A percentile compares a stretch with the other conserved stretches of the same genome.
phyloP scores from a whole-genome alignment of 2,329 filamentous ascomycete species.

The Diplocarpon mali region DNA sequence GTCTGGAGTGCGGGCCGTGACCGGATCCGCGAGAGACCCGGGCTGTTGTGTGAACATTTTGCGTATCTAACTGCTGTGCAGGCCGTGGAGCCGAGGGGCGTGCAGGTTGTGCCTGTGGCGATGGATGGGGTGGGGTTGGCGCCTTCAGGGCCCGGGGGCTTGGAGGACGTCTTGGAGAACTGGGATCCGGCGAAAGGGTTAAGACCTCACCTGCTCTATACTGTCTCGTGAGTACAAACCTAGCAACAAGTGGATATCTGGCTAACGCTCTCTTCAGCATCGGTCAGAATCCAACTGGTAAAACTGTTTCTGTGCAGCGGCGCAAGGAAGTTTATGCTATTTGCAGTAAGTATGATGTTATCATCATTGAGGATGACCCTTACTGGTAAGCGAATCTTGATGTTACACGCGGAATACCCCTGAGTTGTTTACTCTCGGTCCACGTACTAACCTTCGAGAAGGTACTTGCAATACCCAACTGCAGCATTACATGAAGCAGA shows the following conservation, averaged over 20 bases:
- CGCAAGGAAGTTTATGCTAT: conserved; percentile 70
- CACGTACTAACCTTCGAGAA: too few species aligned
- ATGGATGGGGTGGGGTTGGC: conserved; percentile 74
- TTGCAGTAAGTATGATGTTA: conserved; percentile 73
- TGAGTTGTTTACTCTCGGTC: too few species aligned
- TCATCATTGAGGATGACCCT: conserved; percentile 89
- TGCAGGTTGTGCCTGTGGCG: conserved; percentile 63
- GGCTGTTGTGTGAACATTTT: conserved; percentile 68
- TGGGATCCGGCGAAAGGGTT: conserved; percentile 70
- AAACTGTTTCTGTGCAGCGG: conserved; percentile 60
- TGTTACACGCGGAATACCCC: too few species aligned
- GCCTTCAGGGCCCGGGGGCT: conserved; percentile 58
- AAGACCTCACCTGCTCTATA: conserved; percentile 78
- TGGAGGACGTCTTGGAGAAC: conserved; percentile 67
- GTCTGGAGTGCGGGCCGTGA: conserved; percentile 62
- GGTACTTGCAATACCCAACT: conserved; percentile 74
- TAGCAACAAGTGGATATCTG: conserved; percentile 2
- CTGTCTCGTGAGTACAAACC: conserved; percentile 58
- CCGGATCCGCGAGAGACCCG: conserved; percentile 58
- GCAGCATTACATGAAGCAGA: conserved; percentile 35
- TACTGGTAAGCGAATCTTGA: conserved; percentile 49
- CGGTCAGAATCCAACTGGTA: conserved; percentile 81
- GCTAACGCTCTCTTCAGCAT: conserved; percentile 38
- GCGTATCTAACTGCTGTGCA: conserved; percentile 69
- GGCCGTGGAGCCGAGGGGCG: conserved; percentile 43